Evolutionary conservation across 768 basidiomycete species (phyloP), one percentile per base, ranked within the genome.

Genomic region (Trametes cubensis): DNA sequence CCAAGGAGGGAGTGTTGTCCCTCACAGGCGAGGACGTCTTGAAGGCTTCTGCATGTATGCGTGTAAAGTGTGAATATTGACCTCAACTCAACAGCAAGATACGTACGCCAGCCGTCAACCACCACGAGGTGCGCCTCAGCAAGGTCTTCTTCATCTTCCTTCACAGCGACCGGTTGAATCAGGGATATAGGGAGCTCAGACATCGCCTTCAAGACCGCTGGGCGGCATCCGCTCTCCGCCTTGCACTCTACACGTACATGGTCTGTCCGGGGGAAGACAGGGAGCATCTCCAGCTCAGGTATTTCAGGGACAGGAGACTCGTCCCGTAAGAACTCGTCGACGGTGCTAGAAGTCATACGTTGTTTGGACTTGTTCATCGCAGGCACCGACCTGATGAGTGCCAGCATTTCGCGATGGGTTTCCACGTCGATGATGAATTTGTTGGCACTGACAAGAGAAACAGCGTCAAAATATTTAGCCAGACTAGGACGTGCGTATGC

Each of bases 51-150:
- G 38, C 2, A 47, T 7, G 11, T 4, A n/a, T 17, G 15, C 25
- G 20, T 17, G n/a, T 7, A 14, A 1, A 25, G 11, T 26, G 48
- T 49, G 26, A 28, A 6, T 14, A 20, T 30, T 11, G 47, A 40
- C 11, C 11, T 28, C 38, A 4, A 21, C 0, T 10, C 20, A 40
- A 25, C 6, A 15, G 30, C 10, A 15, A 23, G 11, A 28, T 45
- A 79, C 82, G 46, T 68, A 89, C 89, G 71, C 86, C 87, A 87
- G 28, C 87, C 89, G 71, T 84, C 79, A 0, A 89, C 81, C 38
- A 88, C 67, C 10, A 79, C 74, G 78, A 90, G 81, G 69, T 84
- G 82, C 52, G 79, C 78, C 38, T 68, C 69, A n/a, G 78, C 73
- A 6, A 83, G 62, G 50, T 84, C 80, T 4, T 72, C 72, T 23